Evolutionary conservation across 345 rosid species (phyloP).

Genomic region (Lepidium sativum): DNA sequence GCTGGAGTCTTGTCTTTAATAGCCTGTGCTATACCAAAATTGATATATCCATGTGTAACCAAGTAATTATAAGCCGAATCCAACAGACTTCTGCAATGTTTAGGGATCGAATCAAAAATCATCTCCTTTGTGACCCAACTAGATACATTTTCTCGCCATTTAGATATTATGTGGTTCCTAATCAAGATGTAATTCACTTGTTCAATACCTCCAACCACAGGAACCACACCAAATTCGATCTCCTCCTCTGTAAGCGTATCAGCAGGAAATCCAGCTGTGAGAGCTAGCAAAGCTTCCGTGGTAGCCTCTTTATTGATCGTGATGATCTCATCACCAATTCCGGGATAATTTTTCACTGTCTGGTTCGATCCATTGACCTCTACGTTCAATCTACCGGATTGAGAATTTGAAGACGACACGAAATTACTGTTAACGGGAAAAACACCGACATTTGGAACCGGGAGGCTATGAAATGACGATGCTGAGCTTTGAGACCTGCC

Average conservation of each 20-base stretch:
- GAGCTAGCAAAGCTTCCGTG: constrained; percentile 74
- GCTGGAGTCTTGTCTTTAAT: constrained; percentile 57
- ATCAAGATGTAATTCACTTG: constrained; percentile 93
- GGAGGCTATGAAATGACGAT: constrained; percentile 34
- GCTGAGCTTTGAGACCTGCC: constrained; percentile 69
- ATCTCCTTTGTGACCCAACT: constrained; percentile 73
- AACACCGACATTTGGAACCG: constrained; percentile 14
- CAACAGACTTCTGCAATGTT: constrained; percentile 56
- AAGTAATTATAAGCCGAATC: constrained; percentile 77
- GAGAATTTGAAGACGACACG: constrained; percentile 22
- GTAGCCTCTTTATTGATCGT: constrained; percentile 90
- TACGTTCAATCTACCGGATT: constrained; percentile 3
- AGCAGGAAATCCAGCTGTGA: constrained; percentile 91
- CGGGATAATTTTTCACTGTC: constrained; percentile 16
- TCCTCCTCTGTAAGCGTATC: constrained; percentile 88
- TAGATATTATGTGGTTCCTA: constrained; percentile 77
- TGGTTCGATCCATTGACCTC: constrained; percentile 8
- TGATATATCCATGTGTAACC: constrained; percentile 69
- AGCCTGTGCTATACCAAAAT: constrained; percentile 76
- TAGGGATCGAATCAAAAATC: constrained; percentile 56
- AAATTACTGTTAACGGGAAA: constrained; percentile 3
- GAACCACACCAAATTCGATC: constrained; percentile 71
- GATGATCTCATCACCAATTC: constrained; percentile 74
- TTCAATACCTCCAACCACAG: constrained; percentile 80
- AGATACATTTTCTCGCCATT: constrained; percentile 73